These are phyloP conservation scores for Fusarium sp. DNA, from an alignment of 2,329 filamentous ascomycete species.

Conservation along the genomic window DNA sequence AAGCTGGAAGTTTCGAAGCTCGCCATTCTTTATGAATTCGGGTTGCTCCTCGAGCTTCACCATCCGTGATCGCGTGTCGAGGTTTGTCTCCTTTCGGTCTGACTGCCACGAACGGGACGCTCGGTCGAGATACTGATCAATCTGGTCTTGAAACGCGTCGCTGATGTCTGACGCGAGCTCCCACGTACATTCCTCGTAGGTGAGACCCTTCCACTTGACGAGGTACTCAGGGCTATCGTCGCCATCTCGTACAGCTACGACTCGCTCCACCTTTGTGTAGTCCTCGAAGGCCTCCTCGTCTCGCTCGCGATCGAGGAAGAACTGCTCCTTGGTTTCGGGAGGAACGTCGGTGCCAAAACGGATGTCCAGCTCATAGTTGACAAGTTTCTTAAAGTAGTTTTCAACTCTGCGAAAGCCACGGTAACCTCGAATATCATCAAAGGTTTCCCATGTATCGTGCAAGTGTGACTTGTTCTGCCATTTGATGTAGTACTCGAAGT, in stretches of 20 bases:
- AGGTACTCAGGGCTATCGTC: constrained; percentile 89
- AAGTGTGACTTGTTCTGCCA: constrained; percentile 97
- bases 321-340: constrained; percentile 91
- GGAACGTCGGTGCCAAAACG: constrained; percentile 80
- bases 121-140: constrained; percentile 91
- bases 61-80: constrained; percentile 80
- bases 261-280: constrained; percentile 91
- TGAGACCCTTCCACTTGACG: constrained; percentile 96
- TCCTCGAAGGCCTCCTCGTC: constrained; percentile 90
- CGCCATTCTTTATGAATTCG: constrained; percentile 83
- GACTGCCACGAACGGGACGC: constrained; percentile 84
- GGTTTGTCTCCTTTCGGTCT: constrained; percentile 80
- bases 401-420: constrained; percentile 91
- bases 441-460: constrained; percentile 94
- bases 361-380: constrained; percentile 84
- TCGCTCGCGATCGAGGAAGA: constrained; percentile 93
- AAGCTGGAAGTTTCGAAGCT: constrained; percentile 92
- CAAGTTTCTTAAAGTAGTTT: constrained; percentile 90
- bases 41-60: constrained; percentile 84
- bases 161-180: constrained; percentile 82
- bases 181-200: constrained; percentile 97
- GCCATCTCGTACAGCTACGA: constrained; percentile 85
- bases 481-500: constrained; percentile 95
- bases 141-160: constrained; percentile 84
- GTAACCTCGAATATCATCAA: constrained; percentile 78